Evolutionary conservation across 805 yeast genomes (phyloP).

Genomic region (Saccharomyces jurei): DNA sequence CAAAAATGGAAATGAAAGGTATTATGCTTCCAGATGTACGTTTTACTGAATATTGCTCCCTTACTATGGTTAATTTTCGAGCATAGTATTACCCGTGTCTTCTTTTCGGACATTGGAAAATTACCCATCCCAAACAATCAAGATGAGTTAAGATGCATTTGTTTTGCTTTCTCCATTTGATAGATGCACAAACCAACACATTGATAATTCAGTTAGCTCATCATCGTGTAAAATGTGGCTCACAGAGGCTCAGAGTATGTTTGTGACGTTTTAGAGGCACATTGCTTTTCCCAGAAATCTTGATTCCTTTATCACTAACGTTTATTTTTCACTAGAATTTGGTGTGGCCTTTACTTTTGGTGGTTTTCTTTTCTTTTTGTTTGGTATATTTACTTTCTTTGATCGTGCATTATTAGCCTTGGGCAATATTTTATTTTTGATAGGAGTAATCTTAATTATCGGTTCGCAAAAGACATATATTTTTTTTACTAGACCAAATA

Average conservation of each 20-base stretch:
- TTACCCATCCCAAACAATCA: neutral
- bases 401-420: constrained; percentile 84
- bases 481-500: constrained; percentile 81
- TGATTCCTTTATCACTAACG: constrained; percentile 2
- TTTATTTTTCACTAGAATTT: constrained; percentile 42
- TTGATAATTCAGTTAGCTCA: neutral
- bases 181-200: neutral
- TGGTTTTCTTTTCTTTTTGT: constrained; percentile 63
- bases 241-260: constrained; percentile 68
- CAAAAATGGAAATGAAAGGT: neutral
- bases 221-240: constrained; percentile 46
- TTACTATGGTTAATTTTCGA: neutral
- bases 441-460: constrained; percentile 79
- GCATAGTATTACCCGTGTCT: neutral
- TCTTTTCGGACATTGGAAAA: neutral
- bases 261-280: neutral
- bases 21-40: neutral
- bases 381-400: constrained; percentile 80
- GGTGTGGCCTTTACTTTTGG: constrained; percentile 91
- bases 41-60: neutral
- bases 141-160: neutral
- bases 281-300: neutral
- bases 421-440: constrained; percentile 71
- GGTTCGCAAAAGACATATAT: constrained; percentile 77
- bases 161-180: neutral